Conservation (phyloP, 208 protist species). For the Vickermania ingenoplastis region DNA sequence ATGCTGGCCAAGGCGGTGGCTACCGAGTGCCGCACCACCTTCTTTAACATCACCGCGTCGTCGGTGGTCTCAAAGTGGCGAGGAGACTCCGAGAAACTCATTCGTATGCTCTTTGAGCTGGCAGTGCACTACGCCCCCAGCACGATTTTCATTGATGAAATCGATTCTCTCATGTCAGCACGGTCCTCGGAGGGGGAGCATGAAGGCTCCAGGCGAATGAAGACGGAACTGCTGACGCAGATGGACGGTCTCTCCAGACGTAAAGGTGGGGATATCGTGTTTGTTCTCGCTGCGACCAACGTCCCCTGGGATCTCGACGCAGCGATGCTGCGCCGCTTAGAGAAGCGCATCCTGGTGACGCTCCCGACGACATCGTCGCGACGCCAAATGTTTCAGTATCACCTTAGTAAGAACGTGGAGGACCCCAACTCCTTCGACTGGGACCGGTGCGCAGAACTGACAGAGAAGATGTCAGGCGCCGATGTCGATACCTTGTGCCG, state of each 20-base stretch:
- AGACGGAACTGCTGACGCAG: constrained; percentile 91
- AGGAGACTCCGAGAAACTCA: constrained; percentile 97
- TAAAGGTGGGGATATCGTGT: constrained; percentile 70
- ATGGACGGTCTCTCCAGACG: constrained; percentile 88
- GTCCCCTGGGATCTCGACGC: constrained; percentile 91
- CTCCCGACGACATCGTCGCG: constrained; percentile 70
- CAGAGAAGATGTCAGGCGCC: constrained; percentile 82
- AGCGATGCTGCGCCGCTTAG: constrained; percentile 86
- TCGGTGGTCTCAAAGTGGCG: constrained; percentile 96
- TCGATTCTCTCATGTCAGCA: constrained; percentile 95
- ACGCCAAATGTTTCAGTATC: constrained; percentile 49
- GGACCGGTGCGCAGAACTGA: constrained; percentile 43
- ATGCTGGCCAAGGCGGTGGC: constrained; percentile 95
- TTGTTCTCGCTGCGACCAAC: constrained; percentile 91
- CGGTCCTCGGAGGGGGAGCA: constrained; percentile 92
- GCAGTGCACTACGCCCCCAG: constrained; percentile 88
- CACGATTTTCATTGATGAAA: constrained; percentile 99
- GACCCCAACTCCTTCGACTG: constrained; percentile 32
- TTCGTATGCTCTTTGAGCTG: constrained; percentile 92
- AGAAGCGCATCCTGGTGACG: constrained; percentile 87
- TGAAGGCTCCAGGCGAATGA: constrained; percentile 89
- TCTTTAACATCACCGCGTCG: constrained; percentile 97
- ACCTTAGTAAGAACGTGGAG: constrained; percentile 25
- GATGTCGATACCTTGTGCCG: constrained; percentile 88
- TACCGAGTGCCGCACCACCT: constrained; percentile 96